phyloP scores from a whole-genome alignment of 257 asterid genomes.

The Ehretia macrophylla region DNA sequence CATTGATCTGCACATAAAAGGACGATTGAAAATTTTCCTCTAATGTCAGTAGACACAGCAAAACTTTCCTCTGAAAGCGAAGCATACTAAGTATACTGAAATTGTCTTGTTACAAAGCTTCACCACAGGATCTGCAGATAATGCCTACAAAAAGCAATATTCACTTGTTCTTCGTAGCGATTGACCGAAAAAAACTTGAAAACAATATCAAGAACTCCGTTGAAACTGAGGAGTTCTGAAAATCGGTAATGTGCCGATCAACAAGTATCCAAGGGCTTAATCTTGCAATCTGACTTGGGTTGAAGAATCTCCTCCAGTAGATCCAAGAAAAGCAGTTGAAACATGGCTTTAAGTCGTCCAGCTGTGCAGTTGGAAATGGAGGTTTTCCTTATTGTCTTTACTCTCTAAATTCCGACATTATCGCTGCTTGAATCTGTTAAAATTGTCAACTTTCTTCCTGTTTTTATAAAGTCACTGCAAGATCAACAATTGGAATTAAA shows the following conservation, averaged over 20 bases:
- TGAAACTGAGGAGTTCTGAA: neutral
- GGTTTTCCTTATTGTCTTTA: constrained; percentile 18
- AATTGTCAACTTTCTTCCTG: constrained; percentile 61
- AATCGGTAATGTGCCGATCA: neutral
- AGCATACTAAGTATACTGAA: neutral
- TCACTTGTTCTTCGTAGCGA: constrained; percentile 20
- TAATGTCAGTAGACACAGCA: neutral
- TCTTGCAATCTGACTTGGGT: neutral
- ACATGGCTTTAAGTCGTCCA: constrained; percentile 24
- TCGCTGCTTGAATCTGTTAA: constrained; percentile 50
- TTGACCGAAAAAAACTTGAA: constrained; percentile 13
- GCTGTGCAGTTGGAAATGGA: constrained; percentile 20
- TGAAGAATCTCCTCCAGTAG: constrained; percentile 1
- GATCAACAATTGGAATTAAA: neutral
- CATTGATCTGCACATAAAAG: constrained; percentile 1
- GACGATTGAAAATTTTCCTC: neutral
- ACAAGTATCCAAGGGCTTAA: neutral
- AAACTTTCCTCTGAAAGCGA: neutral
- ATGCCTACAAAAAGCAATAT: constrained; percentile 17
- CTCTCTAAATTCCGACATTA: constrained; percentile 37
- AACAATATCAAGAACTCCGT: neutral
- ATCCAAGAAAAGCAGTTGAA: constrained; percentile 11
- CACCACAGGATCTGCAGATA: no score
- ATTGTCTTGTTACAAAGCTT: no score
- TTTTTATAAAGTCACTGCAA: constrained; percentile 56